Evolutionary conservation across 192 early-diverging fungal genomes (phyloP).

Genomic region (Phycomyces nitens): DNA sequence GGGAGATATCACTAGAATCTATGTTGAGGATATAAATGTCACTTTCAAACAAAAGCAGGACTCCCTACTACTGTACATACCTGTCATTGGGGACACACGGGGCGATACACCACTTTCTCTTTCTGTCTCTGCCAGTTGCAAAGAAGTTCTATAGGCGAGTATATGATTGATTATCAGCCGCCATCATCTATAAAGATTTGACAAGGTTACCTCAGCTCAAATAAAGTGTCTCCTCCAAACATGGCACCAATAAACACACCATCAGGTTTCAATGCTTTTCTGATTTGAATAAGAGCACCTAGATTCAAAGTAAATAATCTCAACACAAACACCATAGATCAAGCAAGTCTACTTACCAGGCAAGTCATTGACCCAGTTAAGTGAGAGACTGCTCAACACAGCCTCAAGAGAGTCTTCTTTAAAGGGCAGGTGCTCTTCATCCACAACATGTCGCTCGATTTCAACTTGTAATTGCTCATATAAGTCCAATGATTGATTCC

Average conservation of each 20-base stretch:
- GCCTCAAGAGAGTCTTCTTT: conserved; percentile 82
- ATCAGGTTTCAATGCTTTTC: conserved; percentile 81
- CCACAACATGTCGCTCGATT: conserved; percentile 72
- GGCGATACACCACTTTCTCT: conserved; percentile 86
- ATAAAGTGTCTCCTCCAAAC: conserved; percentile 95
- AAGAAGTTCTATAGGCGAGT: conserved; percentile 59
- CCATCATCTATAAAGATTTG: neutral
- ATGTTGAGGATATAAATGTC: neutral
- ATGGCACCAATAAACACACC: conserved; percentile 91
- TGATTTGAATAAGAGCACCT: conserved; percentile 79
- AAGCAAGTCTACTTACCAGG: conserved; percentile 48
- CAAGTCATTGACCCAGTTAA: conserved; percentile 98
- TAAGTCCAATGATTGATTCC: neutral
- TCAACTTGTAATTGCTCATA: conserved; percentile 43
- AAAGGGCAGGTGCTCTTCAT: conserved; percentile 84
- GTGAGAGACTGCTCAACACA: conserved; percentile 76
- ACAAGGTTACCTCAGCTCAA: conserved; percentile 69
- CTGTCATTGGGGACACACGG: conserved; percentile 86
- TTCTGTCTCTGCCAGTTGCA: conserved; percentile 92
- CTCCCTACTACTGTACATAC: conserved; percentile 28
- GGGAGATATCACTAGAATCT: conserved; percentile 74
- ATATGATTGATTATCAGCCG: neutral
- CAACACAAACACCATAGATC: neutral
- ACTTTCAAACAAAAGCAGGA: neutral
- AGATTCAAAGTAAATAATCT: neutral